These are phyloP conservation scores for Eruca vesicaria DNA, from an alignment of 441 rosid genomes.

Conservation along the genomic window DNA sequence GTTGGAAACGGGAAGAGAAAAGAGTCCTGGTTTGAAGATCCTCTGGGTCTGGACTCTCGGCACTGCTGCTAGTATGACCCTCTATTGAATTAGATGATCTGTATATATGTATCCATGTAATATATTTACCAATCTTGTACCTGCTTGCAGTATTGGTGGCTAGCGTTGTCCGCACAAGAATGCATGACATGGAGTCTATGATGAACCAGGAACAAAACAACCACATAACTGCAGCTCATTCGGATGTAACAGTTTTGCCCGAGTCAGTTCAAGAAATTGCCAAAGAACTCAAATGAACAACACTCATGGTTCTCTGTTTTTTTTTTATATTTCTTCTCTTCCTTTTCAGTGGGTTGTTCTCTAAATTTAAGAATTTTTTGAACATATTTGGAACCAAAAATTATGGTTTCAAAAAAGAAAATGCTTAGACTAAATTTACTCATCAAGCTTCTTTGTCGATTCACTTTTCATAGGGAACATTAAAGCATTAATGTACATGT, in stretches of 20 bases:
- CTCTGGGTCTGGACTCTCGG: slow-evolving; percentile 94
- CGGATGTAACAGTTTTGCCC: slow-evolving; percentile 32
- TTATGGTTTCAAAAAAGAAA: too few species aligned
- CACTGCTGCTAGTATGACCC: slow-evolving; percentile 67
- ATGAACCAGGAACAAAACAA: slow-evolving; percentile 43
- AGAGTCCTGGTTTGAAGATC: slow-evolving; percentile 82
- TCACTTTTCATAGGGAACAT: too few species aligned
- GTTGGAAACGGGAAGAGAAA: slow-evolving; percentile 56
- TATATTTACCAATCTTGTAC: not conserved
- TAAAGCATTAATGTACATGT: too few species aligned
- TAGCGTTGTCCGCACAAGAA: slow-evolving; percentile 66
- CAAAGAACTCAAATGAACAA: slow-evolving; percentile 34
- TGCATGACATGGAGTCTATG: slow-evolving; percentile 65
- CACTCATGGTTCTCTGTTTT: not conserved
- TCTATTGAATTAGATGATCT: not conserved
- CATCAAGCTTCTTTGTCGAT: too few species aligned
- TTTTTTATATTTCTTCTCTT: not conserved
- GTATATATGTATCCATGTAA: not conserved
- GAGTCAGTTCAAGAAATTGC: slow-evolving; percentile 41
- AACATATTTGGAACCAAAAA: too few species aligned
- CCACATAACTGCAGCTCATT: slow-evolving; percentile 9
- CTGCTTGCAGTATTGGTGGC: slow-evolving; percentile 58
- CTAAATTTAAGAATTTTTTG: too few species aligned
- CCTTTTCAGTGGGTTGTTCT: not conserved
- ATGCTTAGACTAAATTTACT: too few species aligned